Base-by-base conservation (phyloP, 257 asterid species). In the Cordia subcordata region DNA sequence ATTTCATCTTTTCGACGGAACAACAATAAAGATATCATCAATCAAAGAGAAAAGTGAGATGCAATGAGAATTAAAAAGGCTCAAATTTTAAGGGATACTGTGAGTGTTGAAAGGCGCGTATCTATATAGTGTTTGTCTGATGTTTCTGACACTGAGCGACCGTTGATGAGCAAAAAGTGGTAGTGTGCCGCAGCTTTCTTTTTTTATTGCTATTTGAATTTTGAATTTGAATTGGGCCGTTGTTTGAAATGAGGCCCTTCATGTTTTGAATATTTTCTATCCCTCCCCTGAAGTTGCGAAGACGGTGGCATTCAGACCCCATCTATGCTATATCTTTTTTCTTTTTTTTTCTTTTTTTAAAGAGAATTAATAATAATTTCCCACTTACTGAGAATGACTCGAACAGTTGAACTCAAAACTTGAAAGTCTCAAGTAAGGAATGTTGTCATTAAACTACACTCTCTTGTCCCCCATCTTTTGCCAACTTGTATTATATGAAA, bases 111-210 rank as follows among this genome's bases (percentile, higher is more conserved):
- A 58, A 32, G 12, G 23, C 14, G 33, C 10, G 10, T 42, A 42
- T 42, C 4, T 42, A 42, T 42, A 8, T 42, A 14, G 44, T 39
- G 44, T n/a, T n/a, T 39, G 12, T 39, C 8, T 39, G 44, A 12
- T 5, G 12, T 39, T 39, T 5, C 44, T 42, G n/a, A 27, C n/a
- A 13, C 13, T 54, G 58, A 54, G 20, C n/a, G 44, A 33, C 22
- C 13, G 11, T 42, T 4, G 50, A 47, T 10, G 50, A 56, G 16
- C 35, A 49, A 64, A 55, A 65, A 45, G 71, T 66, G 65, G 49
- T 16, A 14, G 60, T 19, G 71, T 58, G 60, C 49, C 19, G 60
- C 70, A 65, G 64, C 70, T 57, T 47, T 47, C 51, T 27, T 53
- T 8, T 14, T 39, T 9, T 17, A 18, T 13, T 27, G 10, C 13